Base-by-base conservation (phyloP, 495 filamentous ascomycete genomes). In the Acidomyces sp. region DNA sequence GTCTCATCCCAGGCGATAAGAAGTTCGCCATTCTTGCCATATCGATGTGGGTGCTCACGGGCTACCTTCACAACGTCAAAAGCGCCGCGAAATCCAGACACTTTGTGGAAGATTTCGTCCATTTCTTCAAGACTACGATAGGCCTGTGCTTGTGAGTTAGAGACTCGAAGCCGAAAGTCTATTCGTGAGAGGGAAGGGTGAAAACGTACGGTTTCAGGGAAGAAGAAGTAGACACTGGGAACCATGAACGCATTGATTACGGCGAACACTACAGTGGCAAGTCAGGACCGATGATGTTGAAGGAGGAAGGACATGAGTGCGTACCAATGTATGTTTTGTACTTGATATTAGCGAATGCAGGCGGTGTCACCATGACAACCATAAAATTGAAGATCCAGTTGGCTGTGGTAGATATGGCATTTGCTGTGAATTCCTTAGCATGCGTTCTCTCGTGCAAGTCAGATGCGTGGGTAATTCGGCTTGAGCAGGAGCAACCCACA, bases 31-130 rank as follows among this genome's bases (percentile, higher is more conserved):
- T 78, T 69, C 62, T 74, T 74, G 40, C 77, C 79, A 55, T 82
- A 85, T 44, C 80, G 70, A 19, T 67, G 66, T 6, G 80, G 80
- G 56, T 79, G 71, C 1, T 68, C 59, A 9, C 58, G 47, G 6
- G 80, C 79, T 18, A 73, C 60, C 29, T 60, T 50, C 3, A 85
- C 79, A 18, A 82, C 70, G 9, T 64, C 59, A 48, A 82, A 75
- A 39, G 41, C 47, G n/a, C 51, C 51, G 24, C 25, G 30, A 3
- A 47, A 30, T 10, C 52, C 41, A 16, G 41, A 23, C 11, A 43
- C 41, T 20, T 48, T 36, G 24, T 60, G 54, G 45, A 77, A 75
- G 24, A 75, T 55, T 21, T 41, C 46, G 39, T 53, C 41, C 43
- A 52, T 43, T 25, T 32, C 30, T n/a, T 76, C 74, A 6, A 78